Evolutionary conservation across 208 protist genomes (phyloP).

Genomic region (Lotmaria passim): DNA sequence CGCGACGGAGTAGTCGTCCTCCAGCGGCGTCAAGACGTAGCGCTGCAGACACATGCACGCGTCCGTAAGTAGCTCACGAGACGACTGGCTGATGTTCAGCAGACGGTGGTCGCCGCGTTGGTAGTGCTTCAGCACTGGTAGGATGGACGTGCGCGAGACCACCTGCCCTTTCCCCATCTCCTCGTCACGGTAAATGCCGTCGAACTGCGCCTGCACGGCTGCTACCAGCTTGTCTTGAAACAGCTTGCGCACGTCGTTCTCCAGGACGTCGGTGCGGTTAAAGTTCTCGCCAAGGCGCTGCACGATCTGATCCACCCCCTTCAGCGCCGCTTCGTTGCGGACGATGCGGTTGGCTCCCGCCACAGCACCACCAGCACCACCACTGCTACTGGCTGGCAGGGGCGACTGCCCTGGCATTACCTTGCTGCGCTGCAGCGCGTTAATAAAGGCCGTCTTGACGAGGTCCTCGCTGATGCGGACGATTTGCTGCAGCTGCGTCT

Average conservation of each 20-base stretch:
- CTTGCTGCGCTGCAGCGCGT: slow-evolving; percentile 49
- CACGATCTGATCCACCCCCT: slow-evolving; percentile 66
- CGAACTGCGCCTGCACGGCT: slow-evolving; percentile 57
- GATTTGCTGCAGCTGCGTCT: slow-evolving; percentile 56
- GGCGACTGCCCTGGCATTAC: not conserved
- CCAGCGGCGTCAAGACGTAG: slow-evolving; percentile 69
- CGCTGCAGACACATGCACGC: slow-evolving; percentile 54
- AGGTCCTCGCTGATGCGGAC: slow-evolving; percentile 71
- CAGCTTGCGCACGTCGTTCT: slow-evolving; percentile 63
- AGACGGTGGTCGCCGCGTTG: slow-evolving; percentile 74
- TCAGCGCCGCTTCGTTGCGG: slow-evolving; percentile 62
- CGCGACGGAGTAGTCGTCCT: slow-evolving; percentile 77
- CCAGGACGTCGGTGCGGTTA: slow-evolving; percentile 66
- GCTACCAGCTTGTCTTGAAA: slow-evolving; percentile 47
- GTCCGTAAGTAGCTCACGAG: slow-evolving; percentile 51
- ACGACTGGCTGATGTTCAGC: slow-evolving; percentile 52
- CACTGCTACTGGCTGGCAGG: not conserved
- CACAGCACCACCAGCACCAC: not conserved
- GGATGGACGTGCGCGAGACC: slow-evolving; percentile 19
- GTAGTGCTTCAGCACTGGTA: slow-evolving; percentile 71
- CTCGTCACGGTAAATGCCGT: slow-evolving; percentile 64
- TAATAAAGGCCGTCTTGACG: slow-evolving; percentile 72
- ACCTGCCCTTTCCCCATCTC: slow-evolving; percentile 47
- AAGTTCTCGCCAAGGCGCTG: slow-evolving; percentile 84
- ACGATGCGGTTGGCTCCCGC: slow-evolving; percentile 41